A percentile compares a stretch with the other conserved stretches of the same genome.
Conservation (phyloP, 495 filamentous ascomycete genomes). For the Xylaria longipes region DNA sequence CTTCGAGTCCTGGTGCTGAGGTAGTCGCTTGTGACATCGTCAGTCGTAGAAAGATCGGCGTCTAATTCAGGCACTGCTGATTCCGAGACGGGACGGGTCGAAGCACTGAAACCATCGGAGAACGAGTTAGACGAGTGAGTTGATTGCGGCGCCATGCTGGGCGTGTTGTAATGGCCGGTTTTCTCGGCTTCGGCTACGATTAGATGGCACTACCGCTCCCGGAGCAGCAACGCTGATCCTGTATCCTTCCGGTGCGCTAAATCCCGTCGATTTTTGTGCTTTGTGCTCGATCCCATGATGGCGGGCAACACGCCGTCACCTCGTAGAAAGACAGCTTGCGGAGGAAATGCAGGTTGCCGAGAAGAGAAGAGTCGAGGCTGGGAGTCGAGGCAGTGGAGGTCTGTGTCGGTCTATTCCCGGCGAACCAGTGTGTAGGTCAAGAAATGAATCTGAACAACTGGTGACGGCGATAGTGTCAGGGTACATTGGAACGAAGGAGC, state of each 20-base stretch:
- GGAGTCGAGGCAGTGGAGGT: not conserved
- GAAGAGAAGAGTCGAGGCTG: not conserved
- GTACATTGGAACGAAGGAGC: conserved; percentile 7
- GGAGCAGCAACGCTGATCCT: conserved; percentile 10
- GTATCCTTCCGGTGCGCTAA: conserved; percentile 22
- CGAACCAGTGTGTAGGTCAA: not conserved
- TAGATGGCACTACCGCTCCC: conserved; percentile 15
- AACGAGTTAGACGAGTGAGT: conserved; percentile 35
- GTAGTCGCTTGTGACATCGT: conserved; percentile 40
- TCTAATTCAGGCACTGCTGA: conserved; percentile 39
- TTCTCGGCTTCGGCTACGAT: not conserved
- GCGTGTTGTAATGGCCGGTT: conserved; percentile 11
- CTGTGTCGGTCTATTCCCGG: not conserved
- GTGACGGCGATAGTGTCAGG: not conserved
- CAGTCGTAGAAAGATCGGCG: conserved; percentile 40
- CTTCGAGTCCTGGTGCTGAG: conserved; percentile 39
- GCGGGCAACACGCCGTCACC: conserved; percentile 19
- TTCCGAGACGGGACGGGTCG: conserved; percentile 33
- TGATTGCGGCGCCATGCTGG: conserved; percentile 37
- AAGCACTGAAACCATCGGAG: conserved; percentile 31
- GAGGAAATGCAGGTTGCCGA: too few species aligned
- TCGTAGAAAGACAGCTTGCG: conserved; percentile 4
- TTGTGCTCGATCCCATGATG: conserved; percentile 29
- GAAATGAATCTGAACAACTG: not conserved
- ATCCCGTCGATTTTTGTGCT: conserved; percentile 20